These are phyloP conservation scores for Beauveria sp. DNA, from an alignment of 2,329 filamentous ascomycete species.

Conservation along the genomic window DNA sequence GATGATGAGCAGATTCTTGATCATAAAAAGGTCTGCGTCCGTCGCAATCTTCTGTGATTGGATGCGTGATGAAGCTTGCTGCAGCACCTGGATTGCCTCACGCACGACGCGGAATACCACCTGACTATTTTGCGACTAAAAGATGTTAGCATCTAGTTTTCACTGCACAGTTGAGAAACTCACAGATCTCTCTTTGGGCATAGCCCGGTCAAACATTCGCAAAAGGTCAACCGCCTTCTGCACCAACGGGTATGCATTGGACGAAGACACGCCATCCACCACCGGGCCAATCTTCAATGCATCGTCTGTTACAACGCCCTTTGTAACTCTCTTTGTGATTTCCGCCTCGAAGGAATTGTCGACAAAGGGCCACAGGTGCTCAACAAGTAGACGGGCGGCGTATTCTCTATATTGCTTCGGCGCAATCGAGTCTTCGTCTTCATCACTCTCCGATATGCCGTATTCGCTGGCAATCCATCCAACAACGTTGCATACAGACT, in stretches of 20 bases:
- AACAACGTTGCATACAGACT: conserved; percentile 46
- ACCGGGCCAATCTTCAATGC: conserved; percentile 44
- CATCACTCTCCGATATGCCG: conserved; percentile 47
- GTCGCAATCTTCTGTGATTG: conserved; percentile 50
- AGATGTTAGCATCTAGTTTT: conserved; percentile 12
- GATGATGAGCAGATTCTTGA: conserved; percentile 88
- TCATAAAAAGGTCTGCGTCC: conserved; percentile 84
- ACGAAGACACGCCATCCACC: conserved; percentile 41
- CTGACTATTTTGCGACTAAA: conserved; percentile 38
- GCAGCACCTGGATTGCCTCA: conserved; percentile 77
- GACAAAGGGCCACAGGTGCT: conserved; percentile 50
- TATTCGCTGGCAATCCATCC: conserved; percentile 54
- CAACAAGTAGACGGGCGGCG: conserved; percentile 46
- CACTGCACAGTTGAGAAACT: conserved; percentile 23
- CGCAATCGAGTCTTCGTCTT: conserved; percentile 45
- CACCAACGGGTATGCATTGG: conserved; percentile 51
- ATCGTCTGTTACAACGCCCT: conserved; percentile 37
- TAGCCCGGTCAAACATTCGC: conserved; percentile 54
- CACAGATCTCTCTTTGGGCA: conserved; percentile 57
- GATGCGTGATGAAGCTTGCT: conserved; percentile 66
- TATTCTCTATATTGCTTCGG: conserved; percentile 48
- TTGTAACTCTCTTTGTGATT: conserved; percentile 46
- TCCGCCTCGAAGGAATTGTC: conserved; percentile 49
- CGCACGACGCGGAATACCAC: conserved; percentile 69
- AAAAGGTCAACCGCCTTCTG: conserved; percentile 52